Evolutionary conservation across 2,329 filamentous ascomycete species (phyloP).

Genomic region (Penicillium sp.): DNA sequence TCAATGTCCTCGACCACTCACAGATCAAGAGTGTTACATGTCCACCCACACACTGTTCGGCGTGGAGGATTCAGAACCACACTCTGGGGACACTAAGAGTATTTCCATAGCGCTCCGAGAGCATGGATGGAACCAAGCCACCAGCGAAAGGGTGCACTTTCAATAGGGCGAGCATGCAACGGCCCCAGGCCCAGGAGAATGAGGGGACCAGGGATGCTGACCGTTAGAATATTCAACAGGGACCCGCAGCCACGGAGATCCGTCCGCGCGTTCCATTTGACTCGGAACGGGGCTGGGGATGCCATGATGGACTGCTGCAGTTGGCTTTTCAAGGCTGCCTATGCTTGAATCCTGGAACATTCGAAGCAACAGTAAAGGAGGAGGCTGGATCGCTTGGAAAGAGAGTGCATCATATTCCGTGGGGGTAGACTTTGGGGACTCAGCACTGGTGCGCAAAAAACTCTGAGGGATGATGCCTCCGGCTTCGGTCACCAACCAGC

Average conservation of each 20-base stretch:
- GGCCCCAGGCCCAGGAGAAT: background rate
- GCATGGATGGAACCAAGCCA: background rate
- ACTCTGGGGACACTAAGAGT: background rate
- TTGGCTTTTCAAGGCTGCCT: background rate
- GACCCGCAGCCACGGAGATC: slow-evolving; percentile 6
- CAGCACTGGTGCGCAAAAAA: too few relatives aligned
- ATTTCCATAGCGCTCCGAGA: background rate
- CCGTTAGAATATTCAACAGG: background rate
- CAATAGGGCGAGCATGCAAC: background rate
- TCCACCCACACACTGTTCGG: background rate
- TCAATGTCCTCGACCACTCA: background rate
- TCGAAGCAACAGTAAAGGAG: background rate
- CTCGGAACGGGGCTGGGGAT: background rate
- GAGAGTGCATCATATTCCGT: background rate
- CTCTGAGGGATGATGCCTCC: background rate
- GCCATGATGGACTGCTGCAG: background rate
- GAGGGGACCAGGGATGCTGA: slow-evolving; percentile 3
- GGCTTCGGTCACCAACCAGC: background rate
- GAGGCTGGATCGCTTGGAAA: background rate
- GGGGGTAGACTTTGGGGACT: background rate
- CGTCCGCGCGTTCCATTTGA: slow-evolving; percentile 1
- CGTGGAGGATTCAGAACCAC: background rate
- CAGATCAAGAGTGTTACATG: background rate
- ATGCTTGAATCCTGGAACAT: background rate
- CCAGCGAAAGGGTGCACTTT: background rate